A percentile compares a stretch with the other conserved stretches of the same genome.
Conservation (phyloP, 2,329 filamentous ascomycete species). For the Aspergillus cejpii region DNA sequence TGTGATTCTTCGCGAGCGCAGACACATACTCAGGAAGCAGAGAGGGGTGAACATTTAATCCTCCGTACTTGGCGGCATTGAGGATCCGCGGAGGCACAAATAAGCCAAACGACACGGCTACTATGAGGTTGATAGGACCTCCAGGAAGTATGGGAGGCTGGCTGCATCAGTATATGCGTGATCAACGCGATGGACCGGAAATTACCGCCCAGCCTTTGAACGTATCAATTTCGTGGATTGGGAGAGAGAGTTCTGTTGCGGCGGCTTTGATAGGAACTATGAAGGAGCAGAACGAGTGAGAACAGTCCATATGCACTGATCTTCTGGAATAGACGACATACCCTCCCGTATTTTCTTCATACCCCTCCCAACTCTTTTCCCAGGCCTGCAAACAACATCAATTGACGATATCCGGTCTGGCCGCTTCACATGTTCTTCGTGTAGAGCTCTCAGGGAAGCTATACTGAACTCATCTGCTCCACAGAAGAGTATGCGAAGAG, state of each 20-base stretch:
- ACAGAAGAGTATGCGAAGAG: constrained; percentile 83
- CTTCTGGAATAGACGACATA: constrained; percentile 30
- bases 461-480: constrained; percentile 90
- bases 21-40: constrained; percentile 67
- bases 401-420: constrained; percentile 62
- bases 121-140: constrained; percentile 62
- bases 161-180: constrained; percentile 14
- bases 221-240: constrained; percentile 68
- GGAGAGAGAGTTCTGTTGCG: constrained; percentile 58
- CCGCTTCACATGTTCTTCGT: constrained; percentile 51
- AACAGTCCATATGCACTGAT: background rate
- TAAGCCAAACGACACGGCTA: constrained; percentile 91
- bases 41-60: constrained; percentile 89
- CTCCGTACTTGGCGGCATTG: constrained; percentile 65
- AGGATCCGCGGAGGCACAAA: constrained; percentile 76
- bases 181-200: constrained; percentile 5
- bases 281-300: constrained; percentile 4
- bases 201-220: constrained; percentile 74
- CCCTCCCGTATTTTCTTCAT: constrained; percentile 62
- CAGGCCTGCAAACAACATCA: constrained; percentile 75
- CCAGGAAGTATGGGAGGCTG: constrained; percentile 49
- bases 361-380: constrained; percentile 70
- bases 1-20: background rate
- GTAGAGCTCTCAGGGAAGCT: constrained; percentile 63
- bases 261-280: constrained; percentile 66